Percentiles rank a stretch among this genome's conserved stretches.
These are phyloP conservation scores for Ceratocystis variospora DNA, from an alignment of 2,329 filamentous ascomycete genomes.

Conservation along the genomic window DNA sequence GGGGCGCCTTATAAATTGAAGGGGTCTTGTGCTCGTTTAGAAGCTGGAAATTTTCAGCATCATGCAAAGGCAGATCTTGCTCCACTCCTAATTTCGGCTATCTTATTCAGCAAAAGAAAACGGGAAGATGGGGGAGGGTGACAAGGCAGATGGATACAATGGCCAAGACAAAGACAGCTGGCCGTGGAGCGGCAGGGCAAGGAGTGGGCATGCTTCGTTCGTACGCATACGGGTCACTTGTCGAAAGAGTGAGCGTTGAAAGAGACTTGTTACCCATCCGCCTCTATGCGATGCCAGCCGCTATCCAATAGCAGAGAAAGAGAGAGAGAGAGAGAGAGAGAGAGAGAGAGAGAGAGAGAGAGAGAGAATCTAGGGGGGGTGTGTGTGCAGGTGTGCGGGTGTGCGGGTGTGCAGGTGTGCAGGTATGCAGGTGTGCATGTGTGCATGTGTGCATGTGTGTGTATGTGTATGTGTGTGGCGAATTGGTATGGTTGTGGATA, in stretches of 20 bases:
- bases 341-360: not conserved
- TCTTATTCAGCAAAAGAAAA: conserved; percentile 6
- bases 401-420: no score
- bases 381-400: not conserved
- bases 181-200: not conserved
- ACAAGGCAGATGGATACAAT: not conserved
- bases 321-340: not conserved
- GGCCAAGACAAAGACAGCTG: not conserved
- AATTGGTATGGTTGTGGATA: no score
- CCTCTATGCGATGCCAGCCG: no score
- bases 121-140: not conserved
- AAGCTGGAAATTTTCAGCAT: not conserved
- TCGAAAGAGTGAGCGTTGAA: no score
- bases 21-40: not conserved
- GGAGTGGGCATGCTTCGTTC: no score
- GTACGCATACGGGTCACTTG: no score
- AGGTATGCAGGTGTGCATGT: no score
- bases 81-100: conserved; percentile 1
- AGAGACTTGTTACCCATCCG: no score
- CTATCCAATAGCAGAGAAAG: no score
- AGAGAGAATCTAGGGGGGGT: not conserved
- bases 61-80: not conserved
- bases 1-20: not conserved
- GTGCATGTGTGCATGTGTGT: not conserved
- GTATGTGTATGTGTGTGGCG: not conserved